These are phyloP conservation scores for Chrysoporthe deuterocubensis DNA, from an alignment of 2,329 filamentous ascomycete genomes.

Conservation along the genomic window DNA sequence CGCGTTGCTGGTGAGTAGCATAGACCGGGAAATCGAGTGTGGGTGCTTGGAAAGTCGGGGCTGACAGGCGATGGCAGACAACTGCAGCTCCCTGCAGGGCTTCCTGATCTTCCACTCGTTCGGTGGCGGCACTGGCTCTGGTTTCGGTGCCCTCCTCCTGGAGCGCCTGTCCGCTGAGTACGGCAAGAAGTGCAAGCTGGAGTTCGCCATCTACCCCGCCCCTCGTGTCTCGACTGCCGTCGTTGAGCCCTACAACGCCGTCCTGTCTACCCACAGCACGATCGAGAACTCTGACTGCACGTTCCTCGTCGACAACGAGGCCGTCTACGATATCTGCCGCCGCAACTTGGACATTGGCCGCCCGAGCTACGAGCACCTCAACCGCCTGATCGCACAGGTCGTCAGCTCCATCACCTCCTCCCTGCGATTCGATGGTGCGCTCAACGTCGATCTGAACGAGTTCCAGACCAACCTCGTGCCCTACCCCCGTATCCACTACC, in stretches of 20 bases:
- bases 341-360: slow-evolving; percentile 72
- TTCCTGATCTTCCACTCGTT: slow-evolving; percentile 79
- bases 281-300: slow-evolving; percentile 80
- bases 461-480: slow-evolving; percentile 79
- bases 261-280: slow-evolving; percentile 74
- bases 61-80: slow-evolving; percentile 54
- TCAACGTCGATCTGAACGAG: slow-evolving; percentile 77
- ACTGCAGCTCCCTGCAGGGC: slow-evolving; percentile 73
- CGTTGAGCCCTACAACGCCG: slow-evolving; percentile 76
- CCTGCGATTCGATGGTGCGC: slow-evolving; percentile 72
- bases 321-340: slow-evolving; percentile 76
- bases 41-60: neutral
- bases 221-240: slow-evolving; percentile 72
- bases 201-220: slow-evolving; percentile 74
- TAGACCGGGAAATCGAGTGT: neutral
- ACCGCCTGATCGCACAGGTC: slow-evolving; percentile 74
- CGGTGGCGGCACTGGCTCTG: slow-evolving; percentile 73
- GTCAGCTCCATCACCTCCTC: slow-evolving; percentile 77
- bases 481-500: slow-evolving; percentile 76
- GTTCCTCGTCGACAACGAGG: slow-evolving; percentile 77
- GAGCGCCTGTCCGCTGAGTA: slow-evolving; percentile 76
- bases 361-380: slow-evolving; percentile 72
- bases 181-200: slow-evolving; percentile 78
- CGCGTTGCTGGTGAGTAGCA: slow-evolving; percentile 65
- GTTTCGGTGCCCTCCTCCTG: slow-evolving; percentile 72